Conservation (phyloP, 1,139 yeast genomes). For the Pichia terricola region DNA sequence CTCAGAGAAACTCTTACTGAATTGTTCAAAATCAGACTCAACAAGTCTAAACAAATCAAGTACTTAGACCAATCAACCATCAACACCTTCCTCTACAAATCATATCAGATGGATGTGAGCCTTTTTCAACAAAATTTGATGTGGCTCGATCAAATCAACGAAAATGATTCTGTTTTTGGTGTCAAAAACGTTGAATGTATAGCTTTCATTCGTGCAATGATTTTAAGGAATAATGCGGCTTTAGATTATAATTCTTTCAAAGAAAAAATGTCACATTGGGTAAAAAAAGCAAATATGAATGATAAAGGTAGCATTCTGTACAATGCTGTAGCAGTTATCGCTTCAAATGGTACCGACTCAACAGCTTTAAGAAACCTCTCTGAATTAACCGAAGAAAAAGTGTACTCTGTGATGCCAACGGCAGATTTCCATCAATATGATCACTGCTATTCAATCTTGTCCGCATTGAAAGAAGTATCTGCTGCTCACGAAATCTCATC, state of each 20-base stretch:
- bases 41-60: conserved; percentile 3
- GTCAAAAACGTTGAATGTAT: conserved; percentile 19
- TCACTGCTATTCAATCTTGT: conserved; percentile 17
- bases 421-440: conserved; percentile 11
- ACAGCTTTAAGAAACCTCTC: conserved; percentile 2
- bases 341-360: conserved; percentile 9
- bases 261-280: conserved; percentile 11
- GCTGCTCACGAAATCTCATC: conserved; percentile 1
- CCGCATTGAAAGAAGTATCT: conserved; percentile 13
- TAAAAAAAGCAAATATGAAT: conserved; percentile 10
- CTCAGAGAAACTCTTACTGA: conserved; percentile 5
- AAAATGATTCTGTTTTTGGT: conserved; percentile 9
- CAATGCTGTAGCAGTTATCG: conserved; percentile 9
- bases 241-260: conserved; percentile 6
- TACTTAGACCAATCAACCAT: conserved; percentile 13
- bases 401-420: conserved; percentile 7
- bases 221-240: conserved; percentile 6
- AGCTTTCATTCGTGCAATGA: conserved; percentile 17
- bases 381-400: conserved; percentile 7
- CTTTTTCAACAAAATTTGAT: conserved; percentile 13
- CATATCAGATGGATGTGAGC: conserved; percentile 17
- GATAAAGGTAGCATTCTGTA: conserved; percentile 8
- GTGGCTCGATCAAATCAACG: conserved; percentile 8
- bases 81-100: conserved; percentile 19
- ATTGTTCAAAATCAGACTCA: conserved; percentile 8